Percentiles rank a stretch among this genome's conserved stretches.
Evolutionary conservation across 305 asterid species (phyloP).

Genomic region (Solanum hybrid): DNA sequence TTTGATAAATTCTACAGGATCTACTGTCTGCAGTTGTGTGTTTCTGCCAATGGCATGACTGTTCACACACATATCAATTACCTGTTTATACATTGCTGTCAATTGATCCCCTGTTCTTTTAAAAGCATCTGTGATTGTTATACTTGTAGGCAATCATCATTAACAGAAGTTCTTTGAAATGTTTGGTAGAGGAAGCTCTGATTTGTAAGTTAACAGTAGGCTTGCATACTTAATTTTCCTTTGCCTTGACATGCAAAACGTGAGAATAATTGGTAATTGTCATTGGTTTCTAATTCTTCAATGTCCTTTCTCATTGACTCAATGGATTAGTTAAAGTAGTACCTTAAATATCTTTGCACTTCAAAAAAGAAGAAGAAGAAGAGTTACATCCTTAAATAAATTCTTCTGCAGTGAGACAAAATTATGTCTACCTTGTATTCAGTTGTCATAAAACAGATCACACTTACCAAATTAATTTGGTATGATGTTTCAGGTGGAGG

Average conservation of each 20-base stretch:
- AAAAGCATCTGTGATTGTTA: background rate
- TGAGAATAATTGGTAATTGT: background rate
- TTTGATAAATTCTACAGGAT: background rate
- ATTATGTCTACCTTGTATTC: background rate
- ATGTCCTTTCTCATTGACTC: background rate
- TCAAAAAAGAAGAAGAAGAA: background rate
- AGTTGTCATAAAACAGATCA: background rate
- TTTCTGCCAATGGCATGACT: background rate
- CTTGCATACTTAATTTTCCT: background rate
- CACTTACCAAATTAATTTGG: conserved; percentile 4
- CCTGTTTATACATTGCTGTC: background rate
- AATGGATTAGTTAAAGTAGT: background rate
- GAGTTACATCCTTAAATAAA: background rate
- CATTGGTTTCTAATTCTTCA: background rate
- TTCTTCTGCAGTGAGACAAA: background rate
- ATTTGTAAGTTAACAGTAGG: background rate
- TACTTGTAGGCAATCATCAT: background rate
- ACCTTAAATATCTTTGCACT: background rate
- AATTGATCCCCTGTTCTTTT: background rate
- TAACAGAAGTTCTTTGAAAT: background rate
- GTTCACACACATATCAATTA: background rate
- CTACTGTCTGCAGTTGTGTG: background rate
- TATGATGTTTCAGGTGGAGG: conserved; percentile 56
- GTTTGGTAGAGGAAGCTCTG: background rate
- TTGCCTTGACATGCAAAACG: background rate